Conservation (phyloP, 208 protist species). For the Leishmania gerbilli region DNA sequence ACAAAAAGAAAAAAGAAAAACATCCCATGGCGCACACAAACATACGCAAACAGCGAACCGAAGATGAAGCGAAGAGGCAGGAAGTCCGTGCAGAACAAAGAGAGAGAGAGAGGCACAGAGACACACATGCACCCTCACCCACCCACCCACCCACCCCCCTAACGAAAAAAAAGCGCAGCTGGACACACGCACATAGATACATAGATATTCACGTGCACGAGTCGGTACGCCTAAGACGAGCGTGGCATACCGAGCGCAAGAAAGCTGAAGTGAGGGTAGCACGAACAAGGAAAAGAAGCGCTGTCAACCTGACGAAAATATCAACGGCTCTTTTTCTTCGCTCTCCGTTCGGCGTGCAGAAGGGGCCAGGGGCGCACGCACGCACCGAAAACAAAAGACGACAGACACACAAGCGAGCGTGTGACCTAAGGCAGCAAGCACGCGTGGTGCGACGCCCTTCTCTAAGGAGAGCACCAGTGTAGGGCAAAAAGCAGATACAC, state of each 20-base stretch:
- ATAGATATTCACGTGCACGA: neutral
- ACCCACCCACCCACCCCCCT: neutral
- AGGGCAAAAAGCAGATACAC: neutral
- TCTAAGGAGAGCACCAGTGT: neutral
- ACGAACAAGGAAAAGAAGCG: neutral
- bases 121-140: neutral
- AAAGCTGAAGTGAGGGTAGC: neutral
- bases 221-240: neutral
- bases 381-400: neutral
- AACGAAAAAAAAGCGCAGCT: neutral
- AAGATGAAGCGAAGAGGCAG: neutral
- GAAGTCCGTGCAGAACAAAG: neutral
- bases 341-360: neutral
- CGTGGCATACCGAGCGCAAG: neutral
- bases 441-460: neutral
- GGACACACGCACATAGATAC: neutral
- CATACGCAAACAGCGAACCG: constrained; percentile 4
- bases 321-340: neutral
- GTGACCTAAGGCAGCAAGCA: neutral
- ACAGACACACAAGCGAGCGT: neutral
- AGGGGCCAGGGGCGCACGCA: neutral
- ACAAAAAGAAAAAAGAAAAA: neutral
- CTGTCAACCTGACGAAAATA: neutral
- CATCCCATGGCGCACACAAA: neutral
- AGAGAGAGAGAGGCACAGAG: neutral